phyloP scores from a whole-genome alignment of 2,329 filamentous ascomycete species.

The Pestalotiopsis sp. region DNA sequence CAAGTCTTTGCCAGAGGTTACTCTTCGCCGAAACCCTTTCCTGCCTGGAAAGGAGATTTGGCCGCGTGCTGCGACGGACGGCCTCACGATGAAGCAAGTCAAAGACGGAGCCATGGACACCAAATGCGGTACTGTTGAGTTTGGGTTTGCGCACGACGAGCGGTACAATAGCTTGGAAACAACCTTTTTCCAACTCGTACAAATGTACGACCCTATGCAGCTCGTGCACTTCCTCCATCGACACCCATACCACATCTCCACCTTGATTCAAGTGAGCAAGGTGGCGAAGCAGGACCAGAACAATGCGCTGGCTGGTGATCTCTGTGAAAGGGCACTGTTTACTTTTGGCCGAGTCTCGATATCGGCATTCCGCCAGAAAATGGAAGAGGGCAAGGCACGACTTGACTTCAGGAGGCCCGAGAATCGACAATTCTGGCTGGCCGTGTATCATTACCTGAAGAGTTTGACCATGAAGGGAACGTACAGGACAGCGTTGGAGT shows the following conservation, averaged over 20 bases:
- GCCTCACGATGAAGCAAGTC: slow-evolving; percentile 75
- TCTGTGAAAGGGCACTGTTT: slow-evolving; percentile 89
- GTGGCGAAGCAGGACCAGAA: slow-evolving; percentile 92
- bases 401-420: slow-evolving; percentile 81
- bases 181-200: slow-evolving; percentile 78
- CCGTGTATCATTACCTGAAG: slow-evolving; percentile 84
- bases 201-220: slow-evolving; percentile 79
- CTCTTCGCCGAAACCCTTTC: slow-evolving; percentile 78
- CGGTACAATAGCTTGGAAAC: slow-evolving; percentile 75
- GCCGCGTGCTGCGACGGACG: slow-evolving; percentile 78
- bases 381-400: slow-evolving; percentile 77
- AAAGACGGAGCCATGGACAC: slow-evolving; percentile 30
- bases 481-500: slow-evolving; percentile 90
- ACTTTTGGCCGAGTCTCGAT: slow-evolving; percentile 88
- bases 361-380: slow-evolving; percentile 75
- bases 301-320: slow-evolving; percentile 79
- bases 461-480: slow-evolving; percentile 90
- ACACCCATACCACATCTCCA: slow-evolving; percentile 89
- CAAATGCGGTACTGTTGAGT: slow-evolving; percentile 64
- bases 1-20: slow-evolving; percentile 69
- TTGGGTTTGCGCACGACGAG: slow-evolving; percentile 74
- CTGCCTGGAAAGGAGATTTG: slow-evolving; percentile 86
- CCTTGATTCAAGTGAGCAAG: slow-evolving; percentile 89
- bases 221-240: slow-evolving; percentile 75
- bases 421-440: slow-evolving; percentile 91